Base-by-base conservation (phyloP, 2,329 filamentous ascomycete genomes). In the Colletotrichum nymphaeae region DNA sequence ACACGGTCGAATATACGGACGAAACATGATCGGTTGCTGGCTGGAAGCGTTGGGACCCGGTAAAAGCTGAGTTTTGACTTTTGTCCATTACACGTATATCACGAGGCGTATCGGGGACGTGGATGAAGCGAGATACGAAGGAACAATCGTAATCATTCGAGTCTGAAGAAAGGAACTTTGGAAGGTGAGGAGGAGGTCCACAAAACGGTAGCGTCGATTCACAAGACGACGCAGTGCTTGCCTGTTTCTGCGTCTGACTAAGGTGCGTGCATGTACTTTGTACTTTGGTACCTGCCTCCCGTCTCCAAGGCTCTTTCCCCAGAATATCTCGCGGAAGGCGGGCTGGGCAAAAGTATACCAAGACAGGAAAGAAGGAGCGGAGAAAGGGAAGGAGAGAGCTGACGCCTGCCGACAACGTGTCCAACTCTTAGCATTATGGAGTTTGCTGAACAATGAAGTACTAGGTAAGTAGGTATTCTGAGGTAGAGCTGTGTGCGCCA, bases 71-170 rank as follows among this genome's bases (percentile, higher is more conserved):
- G 24, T 19, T 62, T 28, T 16, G 22, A 9, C 22, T 28, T 32
- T 24, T n/a, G 30, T 32, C 35, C 24, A 37, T 7, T 12, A 16
- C 12, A 22, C 11, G 42, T 11, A 46, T 19, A 19, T 19, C 16
- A n/a, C 0, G 19, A 49, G 42, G 42, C 42, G 42, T 49, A 49
- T 49, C 19, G 42, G 42, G 42, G 19, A 49, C 42, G 42, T 49
- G 35, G 12, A 24, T 30, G 42, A 72, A 64, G 66, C 66, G 66
- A 69, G 66, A 69, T 64, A 26, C 26, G 67, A 63, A 37, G 28
- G 57, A 62, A 32, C 24, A 46, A 52, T 63, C 63, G 53, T 35
- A 69, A 35, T 56, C 59, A 46, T 35, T 49, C 42, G 42, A 49
- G 19, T 49, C 42, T 49, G 42, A n/a, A 49, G 42, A 19, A n/a